Evolutionary conservation across 495 filamentous ascomycete genomes (phyloP).

Genomic region (Amphirosellinia nigrospora): DNA sequence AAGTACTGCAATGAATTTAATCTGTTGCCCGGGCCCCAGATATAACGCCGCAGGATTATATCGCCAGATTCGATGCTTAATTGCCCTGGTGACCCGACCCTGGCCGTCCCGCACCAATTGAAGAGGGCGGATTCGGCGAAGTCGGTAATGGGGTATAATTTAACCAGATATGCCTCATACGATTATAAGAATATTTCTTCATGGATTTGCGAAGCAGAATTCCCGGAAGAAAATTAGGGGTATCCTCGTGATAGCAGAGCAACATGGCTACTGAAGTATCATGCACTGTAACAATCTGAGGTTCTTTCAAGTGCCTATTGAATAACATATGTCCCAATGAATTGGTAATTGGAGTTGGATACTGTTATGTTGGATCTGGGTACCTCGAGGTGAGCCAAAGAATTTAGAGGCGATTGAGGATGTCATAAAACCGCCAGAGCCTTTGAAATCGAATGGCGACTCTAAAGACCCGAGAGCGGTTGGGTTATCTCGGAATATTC

Average conservation of each 20-base stretch:
- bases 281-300: conserved; percentile 1
- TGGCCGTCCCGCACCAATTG: background rate
- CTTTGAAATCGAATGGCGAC: background rate
- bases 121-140: background rate
- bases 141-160: background rate
- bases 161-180: background rate
- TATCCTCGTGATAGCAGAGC: background rate
- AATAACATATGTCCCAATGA: background rate
- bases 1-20: too few species aligned
- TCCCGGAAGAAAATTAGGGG: background rate
- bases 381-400: background rate
- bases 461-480: background rate
- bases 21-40: background rate
- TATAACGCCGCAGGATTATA: conserved; percentile 1
- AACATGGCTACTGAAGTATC: background rate
- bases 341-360: conserved; percentile 3
- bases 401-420: background rate
- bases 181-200: background rate
- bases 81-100: background rate
- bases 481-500: background rate
- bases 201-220: background rate
- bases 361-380: background rate
- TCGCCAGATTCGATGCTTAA: background rate
- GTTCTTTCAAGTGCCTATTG: background rate
- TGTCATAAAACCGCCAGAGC: background rate